Conservation (phyloP, 163 green algal genomes). For the Volvox carteri region DNA sequence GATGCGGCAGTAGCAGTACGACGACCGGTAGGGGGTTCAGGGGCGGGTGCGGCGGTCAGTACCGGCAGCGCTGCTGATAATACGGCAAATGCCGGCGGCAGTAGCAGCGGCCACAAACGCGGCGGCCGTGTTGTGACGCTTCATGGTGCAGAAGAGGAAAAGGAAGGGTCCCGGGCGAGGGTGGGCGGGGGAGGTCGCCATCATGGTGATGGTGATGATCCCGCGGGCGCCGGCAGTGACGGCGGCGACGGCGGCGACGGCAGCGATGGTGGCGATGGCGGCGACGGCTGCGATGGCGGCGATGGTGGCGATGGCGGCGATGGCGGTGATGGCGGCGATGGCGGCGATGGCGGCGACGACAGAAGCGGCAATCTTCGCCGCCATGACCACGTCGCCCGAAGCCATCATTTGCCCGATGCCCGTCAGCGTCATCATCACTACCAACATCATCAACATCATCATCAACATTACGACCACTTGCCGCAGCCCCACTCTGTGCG, state of each 20-base stretch:
- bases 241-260: too few species aligned
- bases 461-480: not conserved
- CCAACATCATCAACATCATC: not conserved
- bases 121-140: too few species aligned
- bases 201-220: too few species aligned
- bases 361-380: not conserved
- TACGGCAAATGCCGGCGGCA: too few species aligned
- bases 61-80: not conserved
- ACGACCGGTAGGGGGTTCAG: too few species aligned
- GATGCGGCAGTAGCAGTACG: not conserved
- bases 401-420: not conserved
- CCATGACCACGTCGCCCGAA: not conserved
- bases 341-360: not conserved
- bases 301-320: not conserved
- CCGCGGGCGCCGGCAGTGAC: too few species aligned
- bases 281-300: not conserved
- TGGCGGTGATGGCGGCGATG: not conserved
- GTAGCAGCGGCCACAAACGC: not conserved
- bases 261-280: not conserved
- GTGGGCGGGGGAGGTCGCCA: too few species aligned
- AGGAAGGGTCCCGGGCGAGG: too few species aligned
- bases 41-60: too few species aligned
- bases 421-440: not conserved
- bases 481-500: not conserved
- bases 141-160: too few species aligned